Evolutionary conservation across 1,284 basidiomycete species (phyloP), one percentile per base, ranked within the genome.

Genomic region (Athelia sp.): DNA sequence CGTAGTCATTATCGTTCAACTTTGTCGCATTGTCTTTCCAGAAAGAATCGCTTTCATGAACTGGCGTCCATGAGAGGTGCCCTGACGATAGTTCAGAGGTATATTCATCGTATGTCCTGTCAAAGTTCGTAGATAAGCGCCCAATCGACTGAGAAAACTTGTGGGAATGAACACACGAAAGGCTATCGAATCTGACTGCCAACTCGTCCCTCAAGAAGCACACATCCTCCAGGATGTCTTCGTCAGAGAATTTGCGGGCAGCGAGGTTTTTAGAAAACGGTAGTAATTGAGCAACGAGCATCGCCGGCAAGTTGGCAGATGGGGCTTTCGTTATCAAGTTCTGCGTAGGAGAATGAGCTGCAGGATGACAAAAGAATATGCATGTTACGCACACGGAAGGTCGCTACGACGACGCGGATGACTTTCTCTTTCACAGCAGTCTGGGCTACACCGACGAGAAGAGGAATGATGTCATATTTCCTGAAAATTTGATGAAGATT

Each of bases 391-490:
- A 93, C 93, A 52, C 87, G 76, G 72, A 98, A 90, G 0, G 94
- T 95, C 6, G 96, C 92, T 10, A 98, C 78, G 47, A 96, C 84
- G n/a, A 99, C 89, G 17, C 96, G 86, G 53, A 93, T 90, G 23
- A 99, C 93, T 67, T 99, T 99, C 71, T 99, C 96, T 71, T 99
- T 99, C 42, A 92, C 89, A 1, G 95, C 95, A 17, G 72, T 81
- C 65, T 95, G 91, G 2, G 93, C 93, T 24, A 94, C 83, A 40
- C 89, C 84, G 34, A 87, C 86, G 32, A 99, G 77, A 17, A 93
- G 71, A n/a, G 93, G 87, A 56, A 98, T 85, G 38, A 98, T 78
- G 60, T 95, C 90, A 64, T 88, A 95, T 68, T 87, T 89, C 72
- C 90, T 94, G 57, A 4, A n/a, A 10, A 3, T 11, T 3, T 9